A percentile compares a stretch with the other conserved stretches of the same genome.
Conservation (phyloP, 768 basidiomycete genomes). For the Gautieria morchelliformis region DNA sequence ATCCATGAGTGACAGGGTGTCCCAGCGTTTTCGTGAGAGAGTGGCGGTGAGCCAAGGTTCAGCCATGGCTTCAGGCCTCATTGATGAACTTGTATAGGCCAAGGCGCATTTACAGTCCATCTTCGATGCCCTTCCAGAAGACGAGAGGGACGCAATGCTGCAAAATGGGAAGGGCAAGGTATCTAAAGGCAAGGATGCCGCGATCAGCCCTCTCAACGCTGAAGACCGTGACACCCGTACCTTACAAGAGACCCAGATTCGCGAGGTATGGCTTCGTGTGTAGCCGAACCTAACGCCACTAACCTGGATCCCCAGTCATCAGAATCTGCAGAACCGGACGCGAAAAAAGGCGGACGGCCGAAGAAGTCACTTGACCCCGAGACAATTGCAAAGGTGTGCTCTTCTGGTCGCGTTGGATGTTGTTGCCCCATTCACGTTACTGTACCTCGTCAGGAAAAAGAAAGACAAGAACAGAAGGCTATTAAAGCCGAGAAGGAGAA, state of each 20-base stretch:
- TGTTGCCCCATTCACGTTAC: not conserved
- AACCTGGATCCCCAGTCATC: not conserved
- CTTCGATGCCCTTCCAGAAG: constrained; percentile 49
- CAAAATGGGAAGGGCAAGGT: constrained; percentile 22
- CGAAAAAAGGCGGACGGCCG: constrained; percentile 26
- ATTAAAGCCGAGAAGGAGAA: constrained; percentile 64
- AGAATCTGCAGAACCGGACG: not conserved
- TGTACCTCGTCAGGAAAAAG: constrained; percentile 44
- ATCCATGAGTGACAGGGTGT: constrained; percentile 51
- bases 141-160: constrained; percentile 46
- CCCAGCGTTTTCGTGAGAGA: constrained; percentile 53
- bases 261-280: too few species aligned
- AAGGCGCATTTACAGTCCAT: constrained; percentile 42
- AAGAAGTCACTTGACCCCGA: constrained; percentile 50
- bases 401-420: not conserved
- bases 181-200: not conserved
- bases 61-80: not conserved
- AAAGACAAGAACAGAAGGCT: constrained; percentile 54
- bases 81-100: constrained; percentile 33
- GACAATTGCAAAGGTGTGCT: constrained; percentile 44
- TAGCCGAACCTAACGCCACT: not conserved
- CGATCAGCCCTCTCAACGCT: not conserved
- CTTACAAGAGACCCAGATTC: too few species aligned
- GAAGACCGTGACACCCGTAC: not conserved
- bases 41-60: constrained; percentile 35